These are phyloP conservation scores for Galium porrigens DNA, from an alignment of 305 asterid species.

Conservation along the genomic window DNA sequence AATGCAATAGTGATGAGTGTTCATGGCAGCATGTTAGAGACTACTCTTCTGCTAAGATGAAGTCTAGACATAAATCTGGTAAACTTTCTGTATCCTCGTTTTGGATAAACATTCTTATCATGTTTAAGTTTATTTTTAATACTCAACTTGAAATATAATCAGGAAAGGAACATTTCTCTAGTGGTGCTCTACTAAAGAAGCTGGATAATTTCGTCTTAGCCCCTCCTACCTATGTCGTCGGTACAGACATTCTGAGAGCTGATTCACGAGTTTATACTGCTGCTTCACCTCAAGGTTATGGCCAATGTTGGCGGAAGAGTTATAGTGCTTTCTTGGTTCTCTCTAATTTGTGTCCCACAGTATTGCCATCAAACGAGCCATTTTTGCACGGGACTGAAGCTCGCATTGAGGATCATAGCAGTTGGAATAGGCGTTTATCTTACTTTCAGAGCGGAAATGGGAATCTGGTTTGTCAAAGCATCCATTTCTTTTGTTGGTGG, in stretches of 20 bases:
- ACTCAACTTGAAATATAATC: conserved; percentile 18
- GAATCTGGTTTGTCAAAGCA: conserved; percentile 25
- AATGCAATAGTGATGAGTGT: conserved; percentile 41
- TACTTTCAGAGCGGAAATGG: conserved; percentile 31
- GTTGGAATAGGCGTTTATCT: conserved; percentile 28
- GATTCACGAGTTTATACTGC: conserved; percentile 21
- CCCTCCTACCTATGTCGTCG: conserved; percentile 33
- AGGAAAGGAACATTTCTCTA: conserved; percentile 12
- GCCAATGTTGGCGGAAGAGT: conserved; percentile 29
- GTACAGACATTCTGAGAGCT: conserved; percentile 28
- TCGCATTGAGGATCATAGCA: conserved; percentile 30
- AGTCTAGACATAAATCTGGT: conserved; percentile 17
- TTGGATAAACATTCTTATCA: background rate
- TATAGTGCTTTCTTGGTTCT: conserved; percentile 33
- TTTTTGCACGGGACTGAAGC: conserved; percentile 32
- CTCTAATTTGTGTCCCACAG: conserved; percentile 28
- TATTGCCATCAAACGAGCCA: conserved; percentile 22
- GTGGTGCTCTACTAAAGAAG: conserved; percentile 14
- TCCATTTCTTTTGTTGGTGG: background rate
- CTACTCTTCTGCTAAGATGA: conserved; percentile 17
- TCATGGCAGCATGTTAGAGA: conserved; percentile 33
- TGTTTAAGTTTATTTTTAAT: conserved; percentile 3
- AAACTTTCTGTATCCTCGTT: background rate
- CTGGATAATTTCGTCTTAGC: conserved; percentile 18
- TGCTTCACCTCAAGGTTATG: conserved; percentile 20